Conservation (phyloP, 768 basidiomycete genomes). For the Pisolithus sp. region DNA sequence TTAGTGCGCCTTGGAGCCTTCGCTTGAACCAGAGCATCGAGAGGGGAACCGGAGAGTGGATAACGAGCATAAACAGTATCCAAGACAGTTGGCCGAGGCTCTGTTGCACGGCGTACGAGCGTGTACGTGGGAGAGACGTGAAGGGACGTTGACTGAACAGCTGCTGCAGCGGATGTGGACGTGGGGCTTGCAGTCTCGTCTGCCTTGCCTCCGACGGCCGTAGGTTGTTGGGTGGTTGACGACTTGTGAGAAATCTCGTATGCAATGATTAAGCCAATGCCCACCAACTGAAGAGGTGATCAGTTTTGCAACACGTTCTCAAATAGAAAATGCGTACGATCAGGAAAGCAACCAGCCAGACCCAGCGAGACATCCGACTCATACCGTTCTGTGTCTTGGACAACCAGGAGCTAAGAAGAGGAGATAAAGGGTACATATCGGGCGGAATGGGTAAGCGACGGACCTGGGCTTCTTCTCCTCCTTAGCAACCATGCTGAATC, state of each 20-base stretch:
- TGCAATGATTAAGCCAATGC: constrained; percentile 52
- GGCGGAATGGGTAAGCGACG: background rate
- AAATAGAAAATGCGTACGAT: constrained; percentile 32
- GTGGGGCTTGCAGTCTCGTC: constrained; percentile 30
- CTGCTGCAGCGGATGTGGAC: constrained; percentile 11
- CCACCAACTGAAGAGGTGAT: constrained; percentile 34
- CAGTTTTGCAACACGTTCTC: too few species aligned
- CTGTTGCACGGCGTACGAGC: constrained; percentile 35
- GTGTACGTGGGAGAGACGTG: constrained; percentile 61
- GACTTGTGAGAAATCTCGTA: constrained; percentile 51
- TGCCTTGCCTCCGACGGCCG: constrained; percentile 58
- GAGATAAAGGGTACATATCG: background rate
- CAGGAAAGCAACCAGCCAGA: constrained; percentile 65
- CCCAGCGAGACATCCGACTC: constrained; percentile 54
- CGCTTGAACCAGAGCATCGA: constrained; percentile 2
- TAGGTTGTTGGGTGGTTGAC: constrained; percentile 51
- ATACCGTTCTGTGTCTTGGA: constrained; percentile 51
- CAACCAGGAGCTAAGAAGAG: constrained; percentile 53
- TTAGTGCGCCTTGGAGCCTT: constrained; percentile 5
- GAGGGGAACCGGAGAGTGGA: background rate
- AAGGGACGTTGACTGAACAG: constrained; percentile 17
- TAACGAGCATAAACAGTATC: constrained; percentile 2
- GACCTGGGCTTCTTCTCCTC: constrained; percentile 54
- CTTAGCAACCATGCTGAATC: constrained; percentile 79
- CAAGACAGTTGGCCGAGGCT: constrained; percentile 12